These are phyloP conservation scores for Melaleuca quinquenervia DNA, from an alignment of 345 rosid species.

Conservation along the genomic window DNA sequence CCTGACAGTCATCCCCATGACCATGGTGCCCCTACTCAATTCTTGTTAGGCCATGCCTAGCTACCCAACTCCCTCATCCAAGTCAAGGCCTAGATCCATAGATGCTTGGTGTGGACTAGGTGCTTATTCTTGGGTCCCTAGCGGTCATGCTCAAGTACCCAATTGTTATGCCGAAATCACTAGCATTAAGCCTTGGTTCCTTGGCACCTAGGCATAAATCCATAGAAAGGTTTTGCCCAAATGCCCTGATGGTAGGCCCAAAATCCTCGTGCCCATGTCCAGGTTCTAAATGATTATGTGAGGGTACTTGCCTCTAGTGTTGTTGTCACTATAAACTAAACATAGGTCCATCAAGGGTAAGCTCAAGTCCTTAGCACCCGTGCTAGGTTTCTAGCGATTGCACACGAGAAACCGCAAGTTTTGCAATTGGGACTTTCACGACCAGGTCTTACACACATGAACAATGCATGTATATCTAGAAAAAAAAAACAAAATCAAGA, in stretches of 20 bases:
- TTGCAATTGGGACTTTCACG: too few relatives aligned
- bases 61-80: neutral
- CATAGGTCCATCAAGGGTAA: too few relatives aligned
- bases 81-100: neutral
- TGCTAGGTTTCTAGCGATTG: too few relatives aligned
- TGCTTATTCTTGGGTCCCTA: neutral
- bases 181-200: neutral
- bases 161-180: neutral
- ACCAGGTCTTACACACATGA: too few relatives aligned
- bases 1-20: rapidly evolving
- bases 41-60: neutral
- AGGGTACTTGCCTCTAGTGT: too few relatives aligned
- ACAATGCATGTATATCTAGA: too few relatives aligned
- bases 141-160: rapidly evolving
- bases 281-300: too few relatives aligned
- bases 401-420: too few relatives aligned
- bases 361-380: too few relatives aligned
- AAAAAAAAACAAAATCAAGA: too few relatives aligned
- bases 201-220: neutral
- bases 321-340: too few relatives aligned
- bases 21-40: rapidly evolving
- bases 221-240: neutral
- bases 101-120: rapidly evolving
- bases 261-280: too few relatives aligned
- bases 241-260: neutral